These are phyloP conservation scores for Pholiota microspora DNA, from an alignment of 768 basidiomycete species.

Conservation along the genomic window DNA sequence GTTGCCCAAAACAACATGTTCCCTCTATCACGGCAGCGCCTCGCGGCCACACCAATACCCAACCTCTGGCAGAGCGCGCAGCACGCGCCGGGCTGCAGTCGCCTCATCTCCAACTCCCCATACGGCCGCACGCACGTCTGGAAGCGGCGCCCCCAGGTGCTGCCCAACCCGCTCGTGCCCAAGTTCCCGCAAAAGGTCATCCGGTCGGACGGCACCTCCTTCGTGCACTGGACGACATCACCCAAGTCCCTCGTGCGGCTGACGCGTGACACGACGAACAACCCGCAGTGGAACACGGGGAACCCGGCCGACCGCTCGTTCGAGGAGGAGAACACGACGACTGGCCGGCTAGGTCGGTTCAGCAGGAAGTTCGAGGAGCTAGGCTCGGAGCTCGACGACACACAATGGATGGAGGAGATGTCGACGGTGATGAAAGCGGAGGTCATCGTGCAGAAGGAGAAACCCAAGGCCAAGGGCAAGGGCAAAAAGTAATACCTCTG, in stretches of 20 bases:
- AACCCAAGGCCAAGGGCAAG: conserved; percentile 14
- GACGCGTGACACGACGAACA: conserved; percentile 86
- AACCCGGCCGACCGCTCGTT: conserved; percentile 47
- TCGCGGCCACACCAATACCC: conserved; percentile 4
- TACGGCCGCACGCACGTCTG: conserved; percentile 85
- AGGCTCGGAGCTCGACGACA: conserved; percentile 21
- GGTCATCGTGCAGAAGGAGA: conserved; percentile 17
- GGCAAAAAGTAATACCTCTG: conserved; percentile 15
- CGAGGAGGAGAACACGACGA: conserved; percentile 68
- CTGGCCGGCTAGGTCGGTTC: conserved; percentile 81
- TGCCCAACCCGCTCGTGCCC: conserved; percentile 84
- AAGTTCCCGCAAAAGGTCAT: conserved; percentile 85
- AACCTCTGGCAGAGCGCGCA: conserved; percentile 2
- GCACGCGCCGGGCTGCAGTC: conserved; percentile 9
- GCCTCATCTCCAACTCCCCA: conserved; percentile 63
- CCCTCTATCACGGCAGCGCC: conserved; percentile 11
- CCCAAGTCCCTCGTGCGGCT: conserved; percentile 75
- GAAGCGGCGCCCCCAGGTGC: conserved; percentile 60
- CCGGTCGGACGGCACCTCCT: conserved; percentile 86
- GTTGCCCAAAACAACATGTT: conserved; percentile 10
- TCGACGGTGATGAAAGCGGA: conserved; percentile 22
- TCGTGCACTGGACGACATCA: conserved; percentile 86
- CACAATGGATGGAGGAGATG: conserved; percentile 27
- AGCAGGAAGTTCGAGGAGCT: conserved; percentile 62
- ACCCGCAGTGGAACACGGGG: conserved; percentile 82